phyloP scores from a whole-genome alignment of 2,329 filamentous ascomycete species.

The Arthroderma sp. region DNA sequence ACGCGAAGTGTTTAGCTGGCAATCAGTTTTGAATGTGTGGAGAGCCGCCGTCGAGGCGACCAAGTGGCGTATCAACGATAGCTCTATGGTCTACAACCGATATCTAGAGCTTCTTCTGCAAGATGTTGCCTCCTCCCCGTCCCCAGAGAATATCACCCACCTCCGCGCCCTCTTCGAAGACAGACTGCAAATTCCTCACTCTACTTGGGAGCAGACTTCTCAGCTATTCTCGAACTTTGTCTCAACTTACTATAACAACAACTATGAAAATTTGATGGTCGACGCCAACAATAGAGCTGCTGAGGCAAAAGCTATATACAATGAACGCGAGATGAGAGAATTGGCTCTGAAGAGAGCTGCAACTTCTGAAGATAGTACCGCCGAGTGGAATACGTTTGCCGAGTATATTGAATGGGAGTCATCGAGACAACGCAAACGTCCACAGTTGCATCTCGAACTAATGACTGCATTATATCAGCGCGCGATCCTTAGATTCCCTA shows the following conservation, averaged over 20 bases:
- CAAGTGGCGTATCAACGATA: constrained; percentile 48
- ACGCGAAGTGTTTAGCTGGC: constrained; percentile 46
- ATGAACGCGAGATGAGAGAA: constrained; percentile 42
- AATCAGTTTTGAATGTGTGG: constrained; percentile 43
- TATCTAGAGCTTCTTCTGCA: constrained; percentile 43
- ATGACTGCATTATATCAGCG: constrained; percentile 60
- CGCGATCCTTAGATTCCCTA: constrained; percentile 59
- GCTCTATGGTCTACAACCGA: constrained; percentile 49
- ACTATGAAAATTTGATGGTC: constrained; percentile 47
- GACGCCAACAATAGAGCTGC: constrained; percentile 38
- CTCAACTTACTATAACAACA: constrained; percentile 40
- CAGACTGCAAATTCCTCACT: constrained; percentile 45
- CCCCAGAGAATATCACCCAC: constrained; percentile 35
- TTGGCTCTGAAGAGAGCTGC: constrained; percentile 38
- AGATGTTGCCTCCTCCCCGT: constrained; percentile 37
- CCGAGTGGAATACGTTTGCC: constrained; percentile 40
- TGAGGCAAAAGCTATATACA: constrained; percentile 41
- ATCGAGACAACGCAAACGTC: constrained; percentile 21
- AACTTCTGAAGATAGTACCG: constrained; percentile 38
- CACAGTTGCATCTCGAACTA: constrained; percentile 42
- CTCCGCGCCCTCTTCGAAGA: constrained; percentile 40
- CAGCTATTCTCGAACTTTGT: constrained; percentile 48
- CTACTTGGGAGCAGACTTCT: constrained; percentile 46
- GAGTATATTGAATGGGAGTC: constrained; percentile 83
- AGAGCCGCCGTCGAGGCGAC: constrained; percentile 44